Percentiles rank a stretch among this genome's conserved stretches.
These are phyloP conservation scores for Zelonia costaricensis DNA, from an alignment of 208 protist genomes.

Conservation along the genomic window DNA sequence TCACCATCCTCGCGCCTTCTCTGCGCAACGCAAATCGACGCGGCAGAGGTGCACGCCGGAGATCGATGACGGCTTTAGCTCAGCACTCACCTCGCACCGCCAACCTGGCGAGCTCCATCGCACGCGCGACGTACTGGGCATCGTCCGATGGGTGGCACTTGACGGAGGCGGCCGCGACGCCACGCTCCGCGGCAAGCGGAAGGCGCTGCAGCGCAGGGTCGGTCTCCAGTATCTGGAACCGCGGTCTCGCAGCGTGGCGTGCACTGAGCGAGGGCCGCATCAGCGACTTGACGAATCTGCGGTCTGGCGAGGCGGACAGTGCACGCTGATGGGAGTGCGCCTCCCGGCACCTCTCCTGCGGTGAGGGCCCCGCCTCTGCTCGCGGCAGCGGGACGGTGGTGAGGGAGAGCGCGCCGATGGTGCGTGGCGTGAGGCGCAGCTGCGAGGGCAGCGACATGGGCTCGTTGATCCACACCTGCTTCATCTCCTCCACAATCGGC, in stretches of 20 bases:
- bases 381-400: slow-evolving; percentile 21
- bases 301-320: slow-evolving; percentile 31
- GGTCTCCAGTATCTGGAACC: slow-evolving; percentile 15
- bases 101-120: slow-evolving; percentile 20
- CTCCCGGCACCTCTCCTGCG: slow-evolving; percentile 5
- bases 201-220: slow-evolving; percentile 9
- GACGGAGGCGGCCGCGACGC: not conserved
- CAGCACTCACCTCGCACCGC: slow-evolving; percentile 4
- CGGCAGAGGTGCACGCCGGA: no score
- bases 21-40: no score
- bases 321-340: slow-evolving; percentile 21
- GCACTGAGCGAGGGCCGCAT: slow-evolving; percentile 59
- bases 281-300: slow-evolving; percentile 39
- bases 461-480: slow-evolving; percentile 71
- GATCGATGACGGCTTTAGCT: no score
- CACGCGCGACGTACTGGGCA: slow-evolving; percentile 4
- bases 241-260: slow-evolving; percentile 41
- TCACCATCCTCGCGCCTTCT: no score
- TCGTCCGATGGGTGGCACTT: not conserved
- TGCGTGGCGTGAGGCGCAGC: slow-evolving; percentile 57
- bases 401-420: slow-evolving; percentile 51
- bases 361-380: not conserved
- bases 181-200: not conserved
- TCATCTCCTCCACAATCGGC: slow-evolving; percentile 48
- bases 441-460: slow-evolving; percentile 83